These are phyloP conservation scores for Arthroderma sp. DNA, from an alignment of 2,329 filamentous ascomycete species.

Conservation along the genomic window DNA sequence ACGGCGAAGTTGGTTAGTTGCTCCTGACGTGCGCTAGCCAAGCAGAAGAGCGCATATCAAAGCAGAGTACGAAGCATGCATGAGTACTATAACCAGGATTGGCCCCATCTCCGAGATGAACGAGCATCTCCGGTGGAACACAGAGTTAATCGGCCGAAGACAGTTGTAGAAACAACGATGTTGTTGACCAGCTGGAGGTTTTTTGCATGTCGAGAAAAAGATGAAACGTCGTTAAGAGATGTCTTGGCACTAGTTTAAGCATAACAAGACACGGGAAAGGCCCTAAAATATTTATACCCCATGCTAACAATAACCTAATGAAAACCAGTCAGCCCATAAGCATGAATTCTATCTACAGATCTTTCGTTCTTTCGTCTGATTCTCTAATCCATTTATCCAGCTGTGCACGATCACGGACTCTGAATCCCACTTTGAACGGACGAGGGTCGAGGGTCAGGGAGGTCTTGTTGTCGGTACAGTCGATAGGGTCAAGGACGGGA, in stretches of 20 bases:
- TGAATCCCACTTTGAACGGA: slow-evolving; percentile 49
- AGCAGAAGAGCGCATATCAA: background rate
- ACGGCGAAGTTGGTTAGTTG: background rate
- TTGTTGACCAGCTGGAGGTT: too few relatives aligned
- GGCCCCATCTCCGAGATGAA: background rate
- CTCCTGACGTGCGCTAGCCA: slow-evolving; percentile 2
- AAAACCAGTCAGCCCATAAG: background rate
- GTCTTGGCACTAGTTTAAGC: too few relatives aligned
- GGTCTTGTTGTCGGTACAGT: slow-evolving; percentile 47
- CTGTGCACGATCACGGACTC: slow-evolving; percentile 35
- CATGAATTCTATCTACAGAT: slow-evolving; percentile 27
- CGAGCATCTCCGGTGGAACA: background rate
- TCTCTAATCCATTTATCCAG: slow-evolving; percentile 43
- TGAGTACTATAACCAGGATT: background rate
- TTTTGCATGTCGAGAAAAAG: too few relatives aligned
- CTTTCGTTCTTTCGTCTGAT: slow-evolving; percentile 42
- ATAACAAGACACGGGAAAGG: too few relatives aligned
- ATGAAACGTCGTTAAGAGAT: too few relatives aligned
- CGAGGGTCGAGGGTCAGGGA: slow-evolving; percentile 51
- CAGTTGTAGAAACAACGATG: too few relatives aligned
- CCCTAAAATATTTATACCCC: too few relatives aligned
- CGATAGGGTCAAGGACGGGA: slow-evolving; percentile 46
- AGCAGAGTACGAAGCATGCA: background rate
- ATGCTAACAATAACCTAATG: background rate
- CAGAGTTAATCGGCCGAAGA: too few relatives aligned